Base-by-base conservation (phyloP, 768 basidiomycete genomes). In the Rubroboletus satanas region DNA sequence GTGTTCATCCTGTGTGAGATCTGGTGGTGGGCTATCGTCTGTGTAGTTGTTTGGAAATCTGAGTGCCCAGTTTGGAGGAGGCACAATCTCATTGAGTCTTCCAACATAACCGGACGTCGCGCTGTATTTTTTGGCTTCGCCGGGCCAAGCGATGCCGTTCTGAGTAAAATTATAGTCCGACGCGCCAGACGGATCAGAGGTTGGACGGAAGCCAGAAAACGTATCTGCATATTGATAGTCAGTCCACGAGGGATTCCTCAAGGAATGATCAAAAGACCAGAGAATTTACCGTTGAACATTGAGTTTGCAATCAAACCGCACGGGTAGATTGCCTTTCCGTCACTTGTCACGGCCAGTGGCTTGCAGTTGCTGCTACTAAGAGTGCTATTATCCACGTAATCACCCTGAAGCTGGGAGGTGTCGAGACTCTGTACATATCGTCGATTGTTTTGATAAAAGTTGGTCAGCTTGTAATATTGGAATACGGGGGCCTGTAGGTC, bases 251-350 rank as follows among this genome's bases (percentile, higher is more conserved):
- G 17, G 33, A 32, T 36, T 48, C 4, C 10, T 37, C n/a, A 18
- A 52, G 26, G 29, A 12, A 42, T 12, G 15, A 42, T 33, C 36
- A 7, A 33, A 14, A 39, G 53, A 35, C 21, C 28, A 28, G 17
- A 18, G 21, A 21, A 12, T 82, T 35, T 46, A 91, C 93, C 95
- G 66, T 99, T 99, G 78, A 98, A 99, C 10, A 93, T 37, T 2
- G 93, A 97, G 73, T 99, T 99, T 43, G 97, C 97, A 59, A 99
- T 96, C 59, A 99, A 77, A 38, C 97, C 97, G 62, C 97, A 99
- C 2, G 97, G 97, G 66, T 95, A 99, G 68, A 93, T 83, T 9
- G 81, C 76, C 64, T 79, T 83, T 54, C 73, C 73, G 48, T 78
- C 71, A 12, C 62, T 61, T 7, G 72, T 71, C 5, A 76, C 66